phyloP scores from a whole-genome alignment of 805 yeast species.

The Schwanniomyces yamadae region DNA sequence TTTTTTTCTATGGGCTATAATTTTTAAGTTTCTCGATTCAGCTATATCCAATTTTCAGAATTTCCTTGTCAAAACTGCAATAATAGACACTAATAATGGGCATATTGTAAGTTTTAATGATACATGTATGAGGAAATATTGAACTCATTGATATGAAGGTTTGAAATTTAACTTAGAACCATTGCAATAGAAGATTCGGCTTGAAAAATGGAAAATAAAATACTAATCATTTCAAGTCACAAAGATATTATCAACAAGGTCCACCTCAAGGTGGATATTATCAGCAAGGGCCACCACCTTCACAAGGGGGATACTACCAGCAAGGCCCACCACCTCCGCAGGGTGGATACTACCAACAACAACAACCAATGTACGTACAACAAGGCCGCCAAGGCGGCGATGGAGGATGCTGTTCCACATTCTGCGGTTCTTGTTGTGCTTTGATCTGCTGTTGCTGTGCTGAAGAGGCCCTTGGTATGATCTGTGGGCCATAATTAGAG shows the following conservation, averaged over 20 bases:
- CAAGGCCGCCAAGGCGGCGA: conserved; percentile 30
- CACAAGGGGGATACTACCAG: conserved; percentile 20
- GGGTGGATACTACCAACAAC: conserved; percentile 38
- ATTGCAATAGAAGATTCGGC: no score
- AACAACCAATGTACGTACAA: conserved; percentile 44
- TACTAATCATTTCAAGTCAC: no score
- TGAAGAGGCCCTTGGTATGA: conserved; percentile 17
- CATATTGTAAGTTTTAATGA: no score
- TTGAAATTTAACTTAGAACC: no score
- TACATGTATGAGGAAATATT: no score
- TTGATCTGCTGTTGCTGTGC: conserved; percentile 37
- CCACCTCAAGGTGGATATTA: conserved; percentile 21
- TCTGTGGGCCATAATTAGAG: conserved; percentile 7
- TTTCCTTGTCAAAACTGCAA: no score
- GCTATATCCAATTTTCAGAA: no score
- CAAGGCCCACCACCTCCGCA: conserved; percentile 24
- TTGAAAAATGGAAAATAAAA: no score
- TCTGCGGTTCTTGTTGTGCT: conserved; percentile 40
- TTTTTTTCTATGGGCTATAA: no score
- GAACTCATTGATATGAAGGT: no score
- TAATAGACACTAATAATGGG: no score
- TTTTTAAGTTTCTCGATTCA: no score
- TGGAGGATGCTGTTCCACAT: conserved; percentile 34
- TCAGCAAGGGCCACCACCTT: conserved; percentile 22
- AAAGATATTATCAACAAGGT: conserved; percentile 23